Conservation (phyloP, 805 yeast genomes). For the Metschnikowia bowlesiae region DNA sequence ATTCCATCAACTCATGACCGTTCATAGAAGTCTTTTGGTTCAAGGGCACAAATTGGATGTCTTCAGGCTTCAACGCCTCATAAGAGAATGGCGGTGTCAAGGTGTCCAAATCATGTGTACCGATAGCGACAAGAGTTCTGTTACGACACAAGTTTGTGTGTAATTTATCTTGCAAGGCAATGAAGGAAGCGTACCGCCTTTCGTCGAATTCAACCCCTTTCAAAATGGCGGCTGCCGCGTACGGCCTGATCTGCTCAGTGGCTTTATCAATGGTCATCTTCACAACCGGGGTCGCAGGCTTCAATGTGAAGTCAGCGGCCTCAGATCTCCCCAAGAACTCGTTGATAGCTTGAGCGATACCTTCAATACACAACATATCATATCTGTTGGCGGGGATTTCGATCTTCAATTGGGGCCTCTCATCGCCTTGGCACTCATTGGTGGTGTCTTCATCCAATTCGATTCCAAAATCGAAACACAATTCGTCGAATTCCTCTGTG, state of each 20-base stretch:
- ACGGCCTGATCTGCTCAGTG: conserved; percentile 76
- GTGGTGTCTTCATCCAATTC: conserved; percentile 98
- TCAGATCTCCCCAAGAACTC: conserved; percentile 72
- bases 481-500: conserved; percentile 91
- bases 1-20: conserved; percentile 79
- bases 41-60: conserved; percentile 68
- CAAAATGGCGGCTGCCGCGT: conserved; percentile 91
- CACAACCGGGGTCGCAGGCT: conserved; percentile 56
- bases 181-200: conserved; percentile 88
- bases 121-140: conserved; percentile 96
- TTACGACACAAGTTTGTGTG: conserved; percentile 95
- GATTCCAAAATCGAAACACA: conserved; percentile 95
- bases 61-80: conserved; percentile 77
- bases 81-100: conserved; percentile 80
- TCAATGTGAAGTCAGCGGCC: conserved; percentile 64
- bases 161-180: conserved; percentile 91
- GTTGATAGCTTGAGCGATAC: conserved; percentile 91
- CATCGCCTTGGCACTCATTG: conserved; percentile 63
- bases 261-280: conserved; percentile 71
- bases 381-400: conserved; percentile 98
- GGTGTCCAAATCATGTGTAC: conserved; percentile 91
- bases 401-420: conserved; percentile 94
- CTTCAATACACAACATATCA: conserved; percentile 97
- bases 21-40: conserved; percentile 66
- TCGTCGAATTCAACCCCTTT: conserved; percentile 78